Conservation (phyloP, 208 protist genomes). For the Jaenimonas drosophilae region DNA sequence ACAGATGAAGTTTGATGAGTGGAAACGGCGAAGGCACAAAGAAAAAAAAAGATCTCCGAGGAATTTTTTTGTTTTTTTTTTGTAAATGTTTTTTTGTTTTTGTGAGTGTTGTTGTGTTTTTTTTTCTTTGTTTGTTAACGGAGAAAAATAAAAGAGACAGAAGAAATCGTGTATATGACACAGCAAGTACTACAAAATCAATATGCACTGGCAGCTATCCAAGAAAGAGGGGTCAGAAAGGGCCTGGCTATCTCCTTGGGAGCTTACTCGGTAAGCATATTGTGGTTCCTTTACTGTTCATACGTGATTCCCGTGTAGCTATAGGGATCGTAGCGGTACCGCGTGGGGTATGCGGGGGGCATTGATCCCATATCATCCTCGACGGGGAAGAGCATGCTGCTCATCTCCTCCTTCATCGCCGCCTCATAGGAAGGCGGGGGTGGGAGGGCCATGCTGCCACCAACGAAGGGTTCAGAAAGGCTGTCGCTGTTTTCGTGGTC, state of each 20-base stretch:
- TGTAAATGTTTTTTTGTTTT: neutral
- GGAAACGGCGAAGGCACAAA: too few relatives aligned
- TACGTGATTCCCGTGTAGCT: constrained; percentile 47
- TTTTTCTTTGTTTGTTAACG: neutral
- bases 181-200: too few relatives aligned
- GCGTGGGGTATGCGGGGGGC: constrained; percentile 64
- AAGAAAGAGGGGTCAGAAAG: neutral
- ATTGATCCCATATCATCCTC: too few relatives aligned
- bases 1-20: too few relatives aligned
- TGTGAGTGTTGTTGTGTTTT: neutral
- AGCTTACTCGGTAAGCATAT: neutral
- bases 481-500: too few relatives aligned
- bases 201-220: too few relatives aligned
- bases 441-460: too few relatives aligned
- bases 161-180: too few relatives aligned
- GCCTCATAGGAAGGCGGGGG: constrained; percentile 1
- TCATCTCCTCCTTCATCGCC: constrained; percentile 6
- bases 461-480: neutral
- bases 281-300: constrained; percentile 20
- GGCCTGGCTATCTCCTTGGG: neutral
- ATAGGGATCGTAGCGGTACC: constrained; percentile 85
- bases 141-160: neutral
- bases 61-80: neutral
- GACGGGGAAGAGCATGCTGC: neutral
- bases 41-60: neutral